Evolutionary conservation across 306 rosid species (phyloP), one percentile per base, ranked within the genome.

Genomic region (Begonia loranthoides): DNA sequence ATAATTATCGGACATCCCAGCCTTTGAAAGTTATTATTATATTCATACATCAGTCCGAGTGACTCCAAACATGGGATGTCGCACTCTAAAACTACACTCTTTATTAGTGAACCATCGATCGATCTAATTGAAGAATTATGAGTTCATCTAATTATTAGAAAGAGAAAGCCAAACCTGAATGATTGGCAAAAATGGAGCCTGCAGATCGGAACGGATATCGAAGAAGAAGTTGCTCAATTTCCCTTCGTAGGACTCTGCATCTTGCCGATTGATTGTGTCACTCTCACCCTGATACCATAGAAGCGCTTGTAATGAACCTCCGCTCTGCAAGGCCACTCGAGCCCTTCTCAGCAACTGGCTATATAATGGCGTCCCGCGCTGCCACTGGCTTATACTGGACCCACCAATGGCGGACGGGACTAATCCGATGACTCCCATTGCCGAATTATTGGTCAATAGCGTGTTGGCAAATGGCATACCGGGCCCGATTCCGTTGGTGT

Each of bases 231-330:
- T 79, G 13, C 17, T 66, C 55, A 90, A 11, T 52, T 66, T 68
- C 22, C 4, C 41, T 9, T 60, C 51, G 19, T 90, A 85, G 0
- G 74, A 15, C 3, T 70, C 54, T 0, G 94, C 86, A 55, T 78
- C 92, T 12, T 44, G 41, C 9, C 34, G 17, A 51, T 11, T 54
- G 15, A 21, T 9, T 0, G 97, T 82, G 47, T 90, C 95, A 7
- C 80, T 48, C 59, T 85, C 95, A 0, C 97, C 97, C 65, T 90
- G 95, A 61, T 61, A 85, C 95, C 97, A 90, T 0, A 85, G 73
- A 48, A 90, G 41, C 8, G 75, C 97, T 13, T 41, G 58, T 28
- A 85, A 54, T 5, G 4, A 13, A 0, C 74, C 85, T 3, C 90
- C 79, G 13, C 52, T 43, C 12, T 6, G 69, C 62, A 72, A 16